phyloP scores from a whole-genome alignment of 805 yeast genomes.

The Metschnikowia santaceciliae region DNA sequence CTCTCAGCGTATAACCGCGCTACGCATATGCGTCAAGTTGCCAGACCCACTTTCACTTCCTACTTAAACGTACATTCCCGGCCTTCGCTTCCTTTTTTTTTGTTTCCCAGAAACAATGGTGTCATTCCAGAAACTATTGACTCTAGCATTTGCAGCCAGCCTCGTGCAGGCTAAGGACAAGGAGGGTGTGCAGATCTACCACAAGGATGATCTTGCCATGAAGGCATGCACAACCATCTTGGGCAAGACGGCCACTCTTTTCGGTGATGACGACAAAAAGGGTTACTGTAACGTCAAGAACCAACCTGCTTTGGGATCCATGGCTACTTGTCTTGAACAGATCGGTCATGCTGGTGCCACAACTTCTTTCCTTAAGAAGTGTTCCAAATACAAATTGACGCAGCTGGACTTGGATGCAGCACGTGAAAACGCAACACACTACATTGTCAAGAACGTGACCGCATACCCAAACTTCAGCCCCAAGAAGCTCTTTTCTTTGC shows the following conservation, averaged over 20 bases:
- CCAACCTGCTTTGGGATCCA: conserved; percentile 38
- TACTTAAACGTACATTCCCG: conserved; percentile 2
- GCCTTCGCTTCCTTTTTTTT: neutral
- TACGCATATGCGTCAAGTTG: neutral
- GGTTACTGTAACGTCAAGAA: conserved; percentile 32
- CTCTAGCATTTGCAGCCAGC: conserved; percentile 12
- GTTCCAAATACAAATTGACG: conserved; percentile 23
- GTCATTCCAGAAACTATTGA: conserved; percentile 10
- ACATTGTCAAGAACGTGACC: conserved; percentile 31
- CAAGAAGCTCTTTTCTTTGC: conserved; percentile 28
- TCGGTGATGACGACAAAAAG: conserved; percentile 21
- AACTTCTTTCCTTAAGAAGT: conserved; percentile 7
- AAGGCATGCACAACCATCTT: conserved; percentile 24
- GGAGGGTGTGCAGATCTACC: conserved; percentile 21
- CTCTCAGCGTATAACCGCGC: neutral
- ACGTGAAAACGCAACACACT: conserved; percentile 40
- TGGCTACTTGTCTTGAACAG: conserved; percentile 31
- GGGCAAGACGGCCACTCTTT: conserved; percentile 24
- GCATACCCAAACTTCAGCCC: conserved; percentile 28
- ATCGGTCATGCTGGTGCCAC: conserved; percentile 22
- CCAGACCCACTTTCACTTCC: neutral
- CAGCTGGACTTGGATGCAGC: conserved; percentile 28
- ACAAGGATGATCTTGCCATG: conserved; percentile 23
- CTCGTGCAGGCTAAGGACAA: conserved; percentile 13
- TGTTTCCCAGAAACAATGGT: conserved; percentile 10